Percentiles rank a stretch among this genome's conserved stretches.
Evolutionary conservation across 2,329 filamentous ascomycete species (phyloP).

Genomic region (Phaeophleospora eucalypticola): DNA sequence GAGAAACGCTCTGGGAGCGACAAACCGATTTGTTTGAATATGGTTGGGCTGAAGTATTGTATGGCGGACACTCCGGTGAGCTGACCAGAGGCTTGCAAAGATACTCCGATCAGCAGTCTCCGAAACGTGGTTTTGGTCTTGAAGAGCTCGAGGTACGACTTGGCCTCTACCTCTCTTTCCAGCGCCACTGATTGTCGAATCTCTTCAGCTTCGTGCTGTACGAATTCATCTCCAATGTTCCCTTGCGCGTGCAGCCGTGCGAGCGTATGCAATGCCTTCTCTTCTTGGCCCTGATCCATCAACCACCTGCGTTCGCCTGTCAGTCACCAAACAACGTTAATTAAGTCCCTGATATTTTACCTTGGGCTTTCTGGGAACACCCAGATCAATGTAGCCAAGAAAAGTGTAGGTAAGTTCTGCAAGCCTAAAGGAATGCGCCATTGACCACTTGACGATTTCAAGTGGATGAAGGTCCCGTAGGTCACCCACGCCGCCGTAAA

Average conservation of each 20-base stretch:
- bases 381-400: conserved; percentile 36
- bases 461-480: conserved; percentile 23
- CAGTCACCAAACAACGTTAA: no score
- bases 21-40: conserved; percentile 24
- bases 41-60: conserved; percentile 29
- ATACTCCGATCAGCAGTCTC: conserved; percentile 25
- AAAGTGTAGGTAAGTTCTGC: conserved; percentile 38
- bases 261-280: conserved; percentile 23
- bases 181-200: conserved; percentile 17
- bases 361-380: conserved; percentile 33
- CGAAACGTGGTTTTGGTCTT: conserved; percentile 21
- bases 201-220: conserved; percentile 22
- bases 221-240: conserved; percentile 23
- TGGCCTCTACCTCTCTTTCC: conserved; percentile 13
- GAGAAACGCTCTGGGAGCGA: conserved; percentile 16
- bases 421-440: conserved; percentile 47
- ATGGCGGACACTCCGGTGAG: conserved; percentile 31
- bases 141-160: conserved; percentile 23
- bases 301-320: conserved; percentile 25
- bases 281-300: conserved; percentile 23
- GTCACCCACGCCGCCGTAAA: conserved; percentile 22
- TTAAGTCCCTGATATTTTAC: no score
- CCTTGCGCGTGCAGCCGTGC: conserved; percentile 25
- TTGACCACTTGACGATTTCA: conserved; percentile 23
- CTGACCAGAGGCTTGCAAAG: conserved; percentile 27